phyloP scores from a whole-genome alignment of 805 yeast genomes.

The Saturnispora kantuleensis region DNA sequence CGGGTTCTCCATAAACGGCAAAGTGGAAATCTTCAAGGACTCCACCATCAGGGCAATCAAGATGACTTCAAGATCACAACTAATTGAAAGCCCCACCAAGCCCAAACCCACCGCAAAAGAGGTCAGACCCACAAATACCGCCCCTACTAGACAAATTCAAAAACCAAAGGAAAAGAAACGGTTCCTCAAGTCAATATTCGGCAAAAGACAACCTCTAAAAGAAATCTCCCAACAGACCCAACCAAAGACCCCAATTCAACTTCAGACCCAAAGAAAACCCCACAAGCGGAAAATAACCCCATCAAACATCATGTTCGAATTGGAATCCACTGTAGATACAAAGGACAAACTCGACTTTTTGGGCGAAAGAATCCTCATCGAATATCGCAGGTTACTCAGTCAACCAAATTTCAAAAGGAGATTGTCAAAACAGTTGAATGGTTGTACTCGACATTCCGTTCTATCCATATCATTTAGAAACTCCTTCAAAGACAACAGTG shows the following conservation, averaged over 20 bases:
- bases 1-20: constrained; percentile 44
- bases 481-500: constrained; percentile 5
- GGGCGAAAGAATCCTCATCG: constrained; percentile 64
- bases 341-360: constrained; percentile 45
- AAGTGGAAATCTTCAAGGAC: constrained; percentile 39
- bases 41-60: constrained; percentile 35
- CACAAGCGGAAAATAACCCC: background rate
- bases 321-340: constrained; percentile 5
- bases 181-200: constrained; percentile 1
- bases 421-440: constrained; percentile 19
- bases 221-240: background rate
- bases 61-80: constrained; percentile 57
- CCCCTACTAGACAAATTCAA: background rate
- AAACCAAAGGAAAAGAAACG: background rate
- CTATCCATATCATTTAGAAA: constrained; percentile 13
- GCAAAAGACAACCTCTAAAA: constrained; percentile 1
- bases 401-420: constrained; percentile 15
- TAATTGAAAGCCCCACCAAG: constrained; percentile 18
- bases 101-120: constrained; percentile 5
- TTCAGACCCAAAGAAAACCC: background rate
- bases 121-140: background rate
- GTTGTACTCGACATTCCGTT: constrained; percentile 16
- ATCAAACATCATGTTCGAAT: constrained; percentile 2
- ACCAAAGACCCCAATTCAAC: background rate
- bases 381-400: constrained; percentile 38